Base-by-base conservation (phyloP, 805 yeast genomes). In the Isabelozyma pseudorhagii region DNA sequence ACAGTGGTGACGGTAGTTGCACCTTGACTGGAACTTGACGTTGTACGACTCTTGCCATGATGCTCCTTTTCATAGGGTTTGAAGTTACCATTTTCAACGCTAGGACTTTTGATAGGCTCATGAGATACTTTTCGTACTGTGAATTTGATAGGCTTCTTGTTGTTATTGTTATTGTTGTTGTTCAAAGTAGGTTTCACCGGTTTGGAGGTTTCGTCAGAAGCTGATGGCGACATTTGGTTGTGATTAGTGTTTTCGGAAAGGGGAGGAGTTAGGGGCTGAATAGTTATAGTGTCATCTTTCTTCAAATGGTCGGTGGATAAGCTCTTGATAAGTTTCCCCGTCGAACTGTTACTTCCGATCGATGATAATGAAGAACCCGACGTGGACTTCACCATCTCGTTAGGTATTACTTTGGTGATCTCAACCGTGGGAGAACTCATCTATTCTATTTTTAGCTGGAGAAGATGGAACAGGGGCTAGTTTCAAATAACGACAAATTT, bases 121-220 rank as follows among this genome's bases (percentile, higher is more conserved):
- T 63, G 64, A 7, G 65, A 60, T 5, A 68, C 71, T 51, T 66
- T 67, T 28, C 72, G 52, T 3, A 69, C 72, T 4, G 69, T 69
- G 48, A 69, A 69, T 49, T 58, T 64, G 42, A 68, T 56, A 11
- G 74, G 64, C 47, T 63, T 67, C 44, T 60, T 59, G n/a, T 44
- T 38, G 34, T 34, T 27, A 50, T 29, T 48, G 42, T 21, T 41
- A 27, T 41, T 25, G 31, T 34, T 34, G 38, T 13, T 17, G 31
- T 17, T 41, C 13, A 21, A 21, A n/a, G 44, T 13, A 10, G 44
- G 44, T 27, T 21, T 18, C 5, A 27, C 28, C 25, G 17, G 27
- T n/a, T 38, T 10, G 31, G 17, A 13, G 15, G 13, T 27, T 38
- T 9, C 31, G 44, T 15, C 21, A 27, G 45, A 21, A 36, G 5